phyloP scores from a whole-genome alignment of 805 yeast species.

The Lipomyces spencermartinsiae region DNA sequence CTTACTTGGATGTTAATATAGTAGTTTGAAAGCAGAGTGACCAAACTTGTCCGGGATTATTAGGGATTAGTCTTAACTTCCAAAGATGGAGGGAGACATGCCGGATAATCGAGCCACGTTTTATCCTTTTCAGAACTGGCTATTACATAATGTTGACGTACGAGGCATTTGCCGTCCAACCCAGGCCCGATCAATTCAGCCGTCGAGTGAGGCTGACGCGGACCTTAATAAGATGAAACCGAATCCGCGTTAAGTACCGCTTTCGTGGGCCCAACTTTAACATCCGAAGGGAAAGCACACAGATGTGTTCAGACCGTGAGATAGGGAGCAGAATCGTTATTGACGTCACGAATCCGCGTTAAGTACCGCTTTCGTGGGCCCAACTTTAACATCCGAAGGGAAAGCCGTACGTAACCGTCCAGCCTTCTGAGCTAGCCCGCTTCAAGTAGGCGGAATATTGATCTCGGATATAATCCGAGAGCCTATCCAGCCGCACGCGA shows the following conservation, averaged over 20 bases:
- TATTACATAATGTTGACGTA: neutral
- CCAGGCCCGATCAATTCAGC: slow-evolving; percentile 1
- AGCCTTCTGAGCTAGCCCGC: neutral
- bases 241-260: neutral
- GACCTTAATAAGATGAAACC: neutral
- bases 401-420: neutral
- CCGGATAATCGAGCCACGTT: neutral
- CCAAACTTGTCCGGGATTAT: neutral
- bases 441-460: neutral
- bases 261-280: neutral
- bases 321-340: slow-evolving; percentile 1
- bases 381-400: neutral
- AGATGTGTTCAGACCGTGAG: neutral
- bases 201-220: slow-evolving; percentile 1
- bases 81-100: neutral
- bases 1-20: neutral
- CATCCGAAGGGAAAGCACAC: neutral
- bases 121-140: neutral
- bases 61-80: neutral
- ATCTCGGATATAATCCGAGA: neutral
- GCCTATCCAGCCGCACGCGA: neutral
- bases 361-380: neutral
- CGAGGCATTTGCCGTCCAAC: slow-evolving; percentile 1
- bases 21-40: neutral
- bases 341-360: slow-evolving; percentile 1